Evolutionary conservation across 768 basidiomycete species (phyloP), one percentile per base, ranked within the genome.

Genomic region (Leccinum truebloodii): DNA sequence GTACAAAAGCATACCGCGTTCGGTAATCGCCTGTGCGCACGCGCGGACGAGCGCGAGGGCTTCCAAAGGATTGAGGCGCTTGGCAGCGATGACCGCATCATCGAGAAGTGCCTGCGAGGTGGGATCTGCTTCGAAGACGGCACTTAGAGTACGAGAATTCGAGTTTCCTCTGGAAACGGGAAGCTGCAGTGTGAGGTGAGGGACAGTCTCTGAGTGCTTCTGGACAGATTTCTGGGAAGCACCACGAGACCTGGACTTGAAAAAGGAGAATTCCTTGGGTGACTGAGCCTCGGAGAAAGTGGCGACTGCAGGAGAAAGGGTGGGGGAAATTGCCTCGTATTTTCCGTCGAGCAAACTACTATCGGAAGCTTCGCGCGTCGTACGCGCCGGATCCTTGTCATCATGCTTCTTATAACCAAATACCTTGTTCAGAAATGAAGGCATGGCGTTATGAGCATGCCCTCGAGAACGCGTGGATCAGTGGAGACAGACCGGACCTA

Each of bases 381-480:
- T 70, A 26, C 57, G 71, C 16, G 58, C 20, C 3, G 53, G 9
- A 34, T 80, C 77, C 66, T 80, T 81, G 61, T 82, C 83, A 66
- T 86, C 86, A 30, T 79, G 75, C 75, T 82, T 88, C 77, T 84
- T 90, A 75, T 89, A 84, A 76, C 86, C 86, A 67, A 90, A 87
- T 66, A 91, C 86, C 71, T 88, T 91, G 74, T 86, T 84, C 69
- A 91, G 74, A 79, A 91, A 89, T 63, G 87, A 86, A 73, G 87
- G 78, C 80, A 81, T 81, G 49, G 67, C 66, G 67, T 64, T 54
- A 39, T 35, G 30, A 67, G 59, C 65, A 65, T 49, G 68, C 60
- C 60, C 60, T 54, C 39, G 37, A 20, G 52, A 20, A 51, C 41
- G 67, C 52, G 62, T 56, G 57, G 58, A 54, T 65, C 56, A 67